Evolutionary conservation across 2,329 filamentous ascomycete genomes (phyloP).

Genomic region (Hypoxylon sp.): DNA sequence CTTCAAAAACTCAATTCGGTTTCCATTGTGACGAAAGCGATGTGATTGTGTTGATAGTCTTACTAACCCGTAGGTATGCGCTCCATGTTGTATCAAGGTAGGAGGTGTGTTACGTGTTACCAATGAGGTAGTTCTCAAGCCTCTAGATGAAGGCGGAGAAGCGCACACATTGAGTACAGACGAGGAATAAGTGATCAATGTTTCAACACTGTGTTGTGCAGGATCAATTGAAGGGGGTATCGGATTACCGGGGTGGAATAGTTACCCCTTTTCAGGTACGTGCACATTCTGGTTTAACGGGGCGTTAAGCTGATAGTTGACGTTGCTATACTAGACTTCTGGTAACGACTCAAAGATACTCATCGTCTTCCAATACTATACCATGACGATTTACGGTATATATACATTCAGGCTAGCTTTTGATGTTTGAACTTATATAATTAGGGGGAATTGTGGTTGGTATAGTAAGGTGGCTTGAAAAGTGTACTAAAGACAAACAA

Average conservation of each 20-base stretch:
- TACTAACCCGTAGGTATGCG: constrained; percentile 6
- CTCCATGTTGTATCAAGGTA: constrained; percentile 1
- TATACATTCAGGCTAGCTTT: too few relatives aligned
- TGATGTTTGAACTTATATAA: too few relatives aligned
- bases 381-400: too few relatives aligned
- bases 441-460: too few relatives aligned
- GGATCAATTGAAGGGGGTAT: constrained; percentile 1
- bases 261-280: constrained; percentile 3
- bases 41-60: background rate
- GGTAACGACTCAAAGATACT: too few relatives aligned
- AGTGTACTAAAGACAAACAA: too few relatives aligned
- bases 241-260: background rate
- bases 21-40: background rate
- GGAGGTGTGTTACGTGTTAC: constrained; percentile 12
- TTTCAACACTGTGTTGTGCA: background rate
- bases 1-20: constrained; percentile 7
- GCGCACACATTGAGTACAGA: too few relatives aligned
- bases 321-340: too few relatives aligned
- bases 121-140: constrained; percentile 1
- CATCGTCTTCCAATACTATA: too few relatives aligned
- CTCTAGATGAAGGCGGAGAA: too few relatives aligned
- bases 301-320: background rate
- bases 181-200: background rate
- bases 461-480: too few relatives aligned
- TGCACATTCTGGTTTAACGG: background rate